Evolutionary conservation across 495 filamentous ascomycete species (phyloP).

Genomic region (Acidomyces sp.): DNA sequence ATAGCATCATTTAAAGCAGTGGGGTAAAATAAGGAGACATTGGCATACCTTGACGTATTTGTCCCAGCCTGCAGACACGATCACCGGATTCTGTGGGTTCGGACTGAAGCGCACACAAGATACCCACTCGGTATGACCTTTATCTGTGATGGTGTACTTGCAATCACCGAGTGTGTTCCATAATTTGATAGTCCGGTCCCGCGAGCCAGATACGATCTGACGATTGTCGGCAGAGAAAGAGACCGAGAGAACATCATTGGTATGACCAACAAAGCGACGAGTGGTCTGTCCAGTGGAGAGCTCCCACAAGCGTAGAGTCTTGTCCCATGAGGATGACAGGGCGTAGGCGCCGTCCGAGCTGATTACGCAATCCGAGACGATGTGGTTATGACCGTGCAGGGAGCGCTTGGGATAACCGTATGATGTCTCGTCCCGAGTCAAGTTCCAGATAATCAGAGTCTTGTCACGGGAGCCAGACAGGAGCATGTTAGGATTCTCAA

Average conservation of each 20-base stretch:
- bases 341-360: slow-evolving; percentile 99
- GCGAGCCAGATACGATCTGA: slow-evolving; percentile 98
- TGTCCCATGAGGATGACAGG: slow-evolving; percentile 98
- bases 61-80: slow-evolving; percentile 98
- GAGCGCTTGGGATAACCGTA: slow-evolving; percentile 98
- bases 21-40: slow-evolving; percentile 15
- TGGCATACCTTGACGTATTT: slow-evolving; percentile 96
- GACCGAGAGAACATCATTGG: slow-evolving; percentile 97
- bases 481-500: slow-evolving; percentile 99
- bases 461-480: slow-evolving; percentile 95
- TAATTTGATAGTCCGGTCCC: slow-evolving; percentile 97
- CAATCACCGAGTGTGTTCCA: slow-evolving; percentile 99
- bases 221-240: slow-evolving; percentile 99
- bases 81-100: slow-evolving; percentile 99
- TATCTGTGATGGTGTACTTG: slow-evolving; percentile 99
- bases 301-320: slow-evolving; percentile 99
- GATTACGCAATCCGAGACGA: slow-evolving; percentile 99
- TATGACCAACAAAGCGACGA: slow-evolving; percentile 96
- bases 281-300: slow-evolving; percentile 91
- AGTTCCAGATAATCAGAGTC: slow-evolving; percentile 99
- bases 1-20: slow-evolving; percentile 67
- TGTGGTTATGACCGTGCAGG: slow-evolving; percentile 97
- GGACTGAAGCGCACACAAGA: slow-evolving; percentile 99
- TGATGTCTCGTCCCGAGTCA: slow-evolving; percentile 92
- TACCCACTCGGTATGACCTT: slow-evolving; percentile 99